These are phyloP conservation scores for Podospora tetraspora DNA, from an alignment of 495 filamentous ascomycete species.

Conservation along the genomic window DNA sequence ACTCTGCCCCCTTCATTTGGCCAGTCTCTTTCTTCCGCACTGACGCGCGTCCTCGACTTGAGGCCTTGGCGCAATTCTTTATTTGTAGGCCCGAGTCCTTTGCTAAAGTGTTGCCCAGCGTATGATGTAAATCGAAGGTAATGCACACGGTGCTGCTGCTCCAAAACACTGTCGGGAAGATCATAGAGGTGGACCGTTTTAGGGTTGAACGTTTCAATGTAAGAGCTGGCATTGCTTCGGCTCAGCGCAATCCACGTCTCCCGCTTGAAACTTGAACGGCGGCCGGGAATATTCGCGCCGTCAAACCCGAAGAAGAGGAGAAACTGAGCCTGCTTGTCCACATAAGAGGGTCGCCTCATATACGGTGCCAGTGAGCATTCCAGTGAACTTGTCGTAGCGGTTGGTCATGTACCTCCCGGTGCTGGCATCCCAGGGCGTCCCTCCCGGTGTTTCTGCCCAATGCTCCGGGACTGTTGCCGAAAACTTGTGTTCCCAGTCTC, in stretches of 20 bases:
- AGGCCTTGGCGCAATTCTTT: neutral
- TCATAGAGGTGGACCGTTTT: neutral
- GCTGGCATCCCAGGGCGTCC: neutral
- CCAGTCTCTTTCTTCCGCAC: neutral
- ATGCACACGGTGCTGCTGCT: neutral
- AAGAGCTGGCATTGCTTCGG: neutral
- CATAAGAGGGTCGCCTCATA: too few relatives aligned
- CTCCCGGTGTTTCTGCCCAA: neutral
- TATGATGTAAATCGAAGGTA: neutral
- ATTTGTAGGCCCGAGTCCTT: neutral
- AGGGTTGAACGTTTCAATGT: neutral
- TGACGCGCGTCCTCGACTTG: too few relatives aligned
- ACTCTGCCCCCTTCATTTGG: neutral
- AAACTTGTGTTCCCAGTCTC: neutral
- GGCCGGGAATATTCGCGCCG: fast-evolving
- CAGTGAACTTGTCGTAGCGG: neutral
- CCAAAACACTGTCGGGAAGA: neutral
- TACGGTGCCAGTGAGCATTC: neutral
- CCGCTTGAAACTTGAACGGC: neutral
- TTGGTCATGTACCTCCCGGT: neutral
- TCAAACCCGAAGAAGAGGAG: neutral
- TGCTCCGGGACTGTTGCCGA: neutral
- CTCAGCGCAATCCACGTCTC: neutral
- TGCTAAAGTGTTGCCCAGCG: too few relatives aligned
- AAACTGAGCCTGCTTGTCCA: neutral